phyloP scores from a whole-genome alignment of 352 stramenopile genomes.

The Globisporangium takayamanum region DNA sequence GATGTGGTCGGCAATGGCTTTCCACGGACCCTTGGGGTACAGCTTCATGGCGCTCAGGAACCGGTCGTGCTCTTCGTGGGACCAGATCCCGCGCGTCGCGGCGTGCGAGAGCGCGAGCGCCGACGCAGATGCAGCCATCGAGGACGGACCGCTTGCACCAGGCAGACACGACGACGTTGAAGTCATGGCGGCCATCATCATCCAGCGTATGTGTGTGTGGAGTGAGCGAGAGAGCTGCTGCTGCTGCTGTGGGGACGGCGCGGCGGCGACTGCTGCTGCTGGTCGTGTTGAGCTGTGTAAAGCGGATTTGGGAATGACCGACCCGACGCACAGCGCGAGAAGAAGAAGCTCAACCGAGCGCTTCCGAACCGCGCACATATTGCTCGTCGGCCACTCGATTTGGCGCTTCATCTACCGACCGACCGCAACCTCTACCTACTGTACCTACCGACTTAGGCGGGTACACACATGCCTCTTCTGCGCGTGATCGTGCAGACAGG shows the following conservation, averaged over 20 bases:
- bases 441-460: constrained; percentile 8
- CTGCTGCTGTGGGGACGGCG: not conserved
- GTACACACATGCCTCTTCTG: too few species aligned
- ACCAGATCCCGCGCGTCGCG: constrained; percentile 42
- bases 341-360: too few species aligned
- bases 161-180: constrained; percentile 13
- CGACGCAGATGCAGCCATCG: not conserved
- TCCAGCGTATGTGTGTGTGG: not conserved
- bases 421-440: constrained; percentile 8
- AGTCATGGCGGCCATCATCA: constrained; percentile 17
- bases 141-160: constrained; percentile 6
- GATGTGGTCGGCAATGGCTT: constrained; percentile 65
- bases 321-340: not conserved
- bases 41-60: constrained; percentile 65
- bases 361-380: not conserved
- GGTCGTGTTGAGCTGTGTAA: not conserved
- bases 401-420: constrained; percentile 10
- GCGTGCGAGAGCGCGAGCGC: constrained; percentile 4
- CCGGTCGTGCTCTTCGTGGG: constrained; percentile 59
- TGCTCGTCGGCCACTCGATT: constrained; percentile 10
- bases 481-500: too few species aligned
- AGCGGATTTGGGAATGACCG: constrained; percentile 9
- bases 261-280: not conserved
- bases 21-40: constrained; percentile 67
- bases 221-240: not conserved